These are phyloP conservation scores for Cornus suecica DNA, from an alignment of 148 eudicot genomes.

Conservation along the genomic window DNA sequence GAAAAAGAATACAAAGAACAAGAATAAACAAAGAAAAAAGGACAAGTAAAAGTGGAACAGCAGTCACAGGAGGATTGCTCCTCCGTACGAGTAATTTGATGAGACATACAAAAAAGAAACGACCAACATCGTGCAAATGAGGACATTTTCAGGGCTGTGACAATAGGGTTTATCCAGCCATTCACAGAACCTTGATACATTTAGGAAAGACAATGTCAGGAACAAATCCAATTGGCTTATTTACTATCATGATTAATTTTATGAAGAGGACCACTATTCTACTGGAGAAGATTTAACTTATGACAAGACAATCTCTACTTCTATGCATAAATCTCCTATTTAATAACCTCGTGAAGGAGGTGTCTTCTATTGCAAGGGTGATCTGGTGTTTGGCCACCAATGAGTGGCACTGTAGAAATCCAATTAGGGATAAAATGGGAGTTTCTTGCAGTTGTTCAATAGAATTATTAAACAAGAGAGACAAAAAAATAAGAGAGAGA, in stretches of 20 bases:
- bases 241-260: not conserved
- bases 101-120: not conserved
- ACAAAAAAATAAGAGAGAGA: too few species aligned
- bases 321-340: not conserved
- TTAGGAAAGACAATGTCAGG: not conserved
- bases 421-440: not conserved
- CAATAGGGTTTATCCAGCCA: not conserved
- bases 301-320: not conserved
- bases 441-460: not conserved
- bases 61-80: not conserved
- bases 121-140: not conserved
- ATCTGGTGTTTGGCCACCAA: not conserved
- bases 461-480: too few species aligned
- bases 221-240: not conserved
- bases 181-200: not conserved
- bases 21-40: not conserved
- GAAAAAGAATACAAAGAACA: not conserved
- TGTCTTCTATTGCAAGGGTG: not conserved
- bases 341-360: not conserved
- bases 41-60: not conserved
- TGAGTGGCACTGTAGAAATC: too few species aligned
- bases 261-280: not conserved
- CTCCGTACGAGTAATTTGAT: not conserved
- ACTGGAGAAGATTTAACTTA: not conserved
- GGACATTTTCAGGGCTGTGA: not conserved